Evolutionary conservation across 2,329 filamentous ascomycete genomes (phyloP).

Genomic region (Calonectria ilicicola): DNA sequence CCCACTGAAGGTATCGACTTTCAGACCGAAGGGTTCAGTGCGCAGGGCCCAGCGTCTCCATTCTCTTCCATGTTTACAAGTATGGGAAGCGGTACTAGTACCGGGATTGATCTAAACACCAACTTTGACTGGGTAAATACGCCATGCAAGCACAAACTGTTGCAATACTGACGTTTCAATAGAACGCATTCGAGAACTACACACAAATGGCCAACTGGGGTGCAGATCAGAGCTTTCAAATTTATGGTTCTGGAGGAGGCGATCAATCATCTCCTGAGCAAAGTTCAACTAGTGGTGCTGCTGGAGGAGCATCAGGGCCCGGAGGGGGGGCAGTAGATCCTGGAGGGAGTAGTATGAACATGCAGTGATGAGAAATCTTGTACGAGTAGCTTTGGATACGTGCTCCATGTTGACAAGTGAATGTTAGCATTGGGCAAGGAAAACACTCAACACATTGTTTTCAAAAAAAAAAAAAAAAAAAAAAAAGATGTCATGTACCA

Average conservation of each 20-base stretch:
- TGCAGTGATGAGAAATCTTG: slow-evolving; percentile 34
- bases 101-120: slow-evolving; percentile 57
- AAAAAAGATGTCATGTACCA: neutral
- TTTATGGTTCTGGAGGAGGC: slow-evolving; percentile 54
- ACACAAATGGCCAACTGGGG: slow-evolving; percentile 66
- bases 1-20: slow-evolving; percentile 45
- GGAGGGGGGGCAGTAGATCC: slow-evolving; percentile 12
- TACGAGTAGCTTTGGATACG: slow-evolving; percentile 26
- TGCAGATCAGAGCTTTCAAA: slow-evolving; percentile 63
- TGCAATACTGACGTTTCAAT: neutral
- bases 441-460: slow-evolving; percentile 27
- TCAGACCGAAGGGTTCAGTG: slow-evolving; percentile 46
- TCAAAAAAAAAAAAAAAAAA: too few species aligned
- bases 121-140: slow-evolving; percentile 71
- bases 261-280: slow-evolving; percentile 44
- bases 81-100: slow-evolving; percentile 46
- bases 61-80: slow-evolving; percentile 66
- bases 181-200: slow-evolving; percentile 70
- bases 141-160: neutral
- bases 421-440: slow-evolving; percentile 20
- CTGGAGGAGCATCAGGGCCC: slow-evolving; percentile 29
- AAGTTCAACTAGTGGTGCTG: slow-evolving; percentile 37
- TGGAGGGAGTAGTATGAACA: slow-evolving; percentile 31
- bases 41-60: slow-evolving; percentile 53
- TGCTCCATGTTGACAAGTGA: slow-evolving; percentile 25